A percentile compares a stretch with the other conserved stretches of the same genome.
Evolutionary conservation across 2,329 filamentous ascomycete genomes (phyloP).

Genomic region (Stemphylium beticola): DNA sequence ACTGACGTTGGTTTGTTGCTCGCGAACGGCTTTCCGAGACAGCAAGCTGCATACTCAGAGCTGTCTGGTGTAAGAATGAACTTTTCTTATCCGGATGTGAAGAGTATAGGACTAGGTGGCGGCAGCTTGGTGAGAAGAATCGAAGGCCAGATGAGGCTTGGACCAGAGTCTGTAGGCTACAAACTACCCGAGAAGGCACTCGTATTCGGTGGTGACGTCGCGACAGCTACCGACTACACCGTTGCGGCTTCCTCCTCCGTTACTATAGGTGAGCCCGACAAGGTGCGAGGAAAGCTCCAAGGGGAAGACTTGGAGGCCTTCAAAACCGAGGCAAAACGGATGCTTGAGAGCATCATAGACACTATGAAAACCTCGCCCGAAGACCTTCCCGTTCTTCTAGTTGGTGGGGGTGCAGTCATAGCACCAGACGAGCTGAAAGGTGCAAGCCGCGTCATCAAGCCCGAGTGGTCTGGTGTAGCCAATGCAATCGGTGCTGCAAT

Average conservation of each 20-base stretch:
- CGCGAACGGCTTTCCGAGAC: slow-evolving; percentile 67
- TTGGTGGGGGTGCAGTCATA: slow-evolving; percentile 68
- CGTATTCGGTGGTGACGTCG: slow-evolving; percentile 62
- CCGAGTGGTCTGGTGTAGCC: slow-evolving; percentile 64
- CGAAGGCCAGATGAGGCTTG: slow-evolving; percentile 54
- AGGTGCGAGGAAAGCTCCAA: slow-evolving; percentile 45
- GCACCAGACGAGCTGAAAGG: slow-evolving; percentile 62
- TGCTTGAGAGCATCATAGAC: slow-evolving; percentile 64
- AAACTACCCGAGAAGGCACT: slow-evolving; percentile 61
- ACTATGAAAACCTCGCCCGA: slow-evolving; percentile 68
- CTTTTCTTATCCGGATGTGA: slow-evolving; percentile 60
- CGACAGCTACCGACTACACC: slow-evolving; percentile 65
- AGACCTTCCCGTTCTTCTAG: slow-evolving; percentile 66
- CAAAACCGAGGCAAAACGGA: slow-evolving; percentile 54
- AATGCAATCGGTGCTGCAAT: slow-evolving; percentile 71
- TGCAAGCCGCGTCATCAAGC: slow-evolving; percentile 63
- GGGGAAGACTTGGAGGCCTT: slow-evolving; percentile 49
- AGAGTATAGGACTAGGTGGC: slow-evolving; percentile 65
- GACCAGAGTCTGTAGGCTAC: slow-evolving; percentile 68
- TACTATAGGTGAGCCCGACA: slow-evolving; percentile 53
- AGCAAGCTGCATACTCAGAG: slow-evolving; percentile 67
- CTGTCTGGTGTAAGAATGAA: slow-evolving; percentile 69
- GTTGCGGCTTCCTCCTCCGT: slow-evolving; percentile 48
- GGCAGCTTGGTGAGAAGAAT: slow-evolving; percentile 60
- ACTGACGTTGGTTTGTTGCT: slow-evolving; percentile 68